Evolutionary conservation across 108 stramenopile species (phyloP).

Genomic region (Nitzschia putrida): DNA sequence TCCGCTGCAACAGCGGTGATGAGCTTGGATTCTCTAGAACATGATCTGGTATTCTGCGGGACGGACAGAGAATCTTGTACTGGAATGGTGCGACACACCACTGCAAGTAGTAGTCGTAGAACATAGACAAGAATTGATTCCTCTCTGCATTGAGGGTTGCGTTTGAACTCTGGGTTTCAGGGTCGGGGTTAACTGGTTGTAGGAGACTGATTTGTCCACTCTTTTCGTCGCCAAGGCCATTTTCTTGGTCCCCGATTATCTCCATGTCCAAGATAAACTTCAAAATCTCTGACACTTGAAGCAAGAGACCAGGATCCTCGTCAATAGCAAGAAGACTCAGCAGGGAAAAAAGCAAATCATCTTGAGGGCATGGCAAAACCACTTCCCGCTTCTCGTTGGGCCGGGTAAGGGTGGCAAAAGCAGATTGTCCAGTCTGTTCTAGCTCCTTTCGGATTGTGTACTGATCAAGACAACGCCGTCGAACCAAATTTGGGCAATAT

Average conservation of each 20-base stretch:
- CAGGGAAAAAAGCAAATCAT: conserved; percentile 74
- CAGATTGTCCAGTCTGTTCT: not conserved
- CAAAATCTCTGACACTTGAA: conserved; percentile 82
- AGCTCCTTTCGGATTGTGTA: conserved; percentile 26
- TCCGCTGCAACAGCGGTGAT: conserved; percentile 31
- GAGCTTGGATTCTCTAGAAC: conserved; percentile 10
- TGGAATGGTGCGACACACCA: conserved; percentile 87
- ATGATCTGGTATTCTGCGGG: conserved; percentile 38
- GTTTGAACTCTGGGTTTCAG: conserved; percentile 15
- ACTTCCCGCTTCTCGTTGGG: conserved; percentile 69
- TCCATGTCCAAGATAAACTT: conserved; percentile 84
- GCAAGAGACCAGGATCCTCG: conserved; percentile 78
- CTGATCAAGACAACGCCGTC: conserved; percentile 66
- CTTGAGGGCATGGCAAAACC: conserved; percentile 62
- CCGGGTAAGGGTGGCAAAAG: conserved; percentile 48
- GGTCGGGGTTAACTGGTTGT: conserved; percentile 29
- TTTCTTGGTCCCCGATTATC: conserved; percentile 61
- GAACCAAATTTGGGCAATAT: conserved; percentile 76
- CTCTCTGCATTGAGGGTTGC: conserved; percentile 48
- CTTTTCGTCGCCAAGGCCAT: conserved; percentile 57
- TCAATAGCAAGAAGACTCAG: conserved; percentile 68
- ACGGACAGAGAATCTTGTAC: conserved; percentile 63
- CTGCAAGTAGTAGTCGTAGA: conserved; percentile 80
- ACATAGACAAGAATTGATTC: conserved; percentile 76
- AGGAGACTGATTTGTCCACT: conserved; percentile 27